Percentiles rank a stretch among this genome's conserved stretches.
Conservation (phyloP, 306 rosid genomes). For the apple (Malus domestica) region ASM211411v1 NC_041798.1:2135001-2135500, state of each 20-base stretch:
- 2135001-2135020: constrained; percentile 88
- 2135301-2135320: background rate
- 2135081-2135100: background rate
- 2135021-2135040: constrained; percentile 91
- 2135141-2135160: background rate
- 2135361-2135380: background rate
- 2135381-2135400: background rate
- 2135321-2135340: background rate
- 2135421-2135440: background rate
- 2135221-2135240: background rate
- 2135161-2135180: background rate
- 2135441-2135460: background rate
- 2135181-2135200: background rate
- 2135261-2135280: too few species aligned
- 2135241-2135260: too few species aligned
- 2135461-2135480: background rate
- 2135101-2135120: background rate
- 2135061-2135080: constrained; percentile 47
- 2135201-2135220: background rate
- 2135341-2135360: background rate
- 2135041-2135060: constrained; percentile 94
- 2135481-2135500: background rate
- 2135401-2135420: background rate
- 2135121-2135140: background rate
- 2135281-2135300: background rate